These are phyloP conservation scores for Pisolithus orientalis DNA, from an alignment of 768 basidiomycete genomes.

Conservation along the genomic window DNA sequence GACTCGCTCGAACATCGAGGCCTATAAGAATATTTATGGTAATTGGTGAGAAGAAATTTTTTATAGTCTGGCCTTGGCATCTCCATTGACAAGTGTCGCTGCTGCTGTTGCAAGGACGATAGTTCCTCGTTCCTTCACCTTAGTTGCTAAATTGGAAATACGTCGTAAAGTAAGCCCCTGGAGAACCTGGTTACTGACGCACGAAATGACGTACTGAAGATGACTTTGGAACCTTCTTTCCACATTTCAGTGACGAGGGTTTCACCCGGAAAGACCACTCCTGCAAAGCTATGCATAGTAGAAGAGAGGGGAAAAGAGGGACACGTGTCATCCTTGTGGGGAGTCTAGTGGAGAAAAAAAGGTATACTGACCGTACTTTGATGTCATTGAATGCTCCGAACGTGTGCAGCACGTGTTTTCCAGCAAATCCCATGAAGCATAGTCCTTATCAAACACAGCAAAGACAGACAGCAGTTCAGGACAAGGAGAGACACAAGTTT, in stretches of 20 bases:
- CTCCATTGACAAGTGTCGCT: conserved; percentile 54
- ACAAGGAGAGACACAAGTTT: background rate
- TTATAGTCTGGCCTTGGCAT: conserved; percentile 56
- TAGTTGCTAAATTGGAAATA: conserved; percentile 48
- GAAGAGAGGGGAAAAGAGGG: background rate
- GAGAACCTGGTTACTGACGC: background rate
- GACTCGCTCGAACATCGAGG: no score
- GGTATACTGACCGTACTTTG: conserved; percentile 72
- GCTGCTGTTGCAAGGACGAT: conserved; percentile 75
- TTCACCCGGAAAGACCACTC: conserved; percentile 92
- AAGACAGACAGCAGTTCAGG: background rate
- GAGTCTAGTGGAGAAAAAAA: background rate
- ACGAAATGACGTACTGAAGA: conserved; percentile 68
- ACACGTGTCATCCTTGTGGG: background rate
- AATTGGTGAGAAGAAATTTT: no score
- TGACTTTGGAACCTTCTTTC: conserved; percentile 88
- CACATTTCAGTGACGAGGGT: conserved; percentile 97
- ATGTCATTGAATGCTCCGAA: conserved; percentile 88
- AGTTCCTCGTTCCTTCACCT: conserved; percentile 79
- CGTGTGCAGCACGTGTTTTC: conserved; percentile 84
- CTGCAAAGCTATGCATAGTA: conserved; percentile 57
- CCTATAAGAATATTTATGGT: no score
- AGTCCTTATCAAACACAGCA: conserved; percentile 41
- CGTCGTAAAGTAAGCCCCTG: background rate
- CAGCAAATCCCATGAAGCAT: conserved; percentile 88